Conservation (phyloP, 768 basidiomycete genomes). For the Tylopilus cervinicoccineus region DNA sequence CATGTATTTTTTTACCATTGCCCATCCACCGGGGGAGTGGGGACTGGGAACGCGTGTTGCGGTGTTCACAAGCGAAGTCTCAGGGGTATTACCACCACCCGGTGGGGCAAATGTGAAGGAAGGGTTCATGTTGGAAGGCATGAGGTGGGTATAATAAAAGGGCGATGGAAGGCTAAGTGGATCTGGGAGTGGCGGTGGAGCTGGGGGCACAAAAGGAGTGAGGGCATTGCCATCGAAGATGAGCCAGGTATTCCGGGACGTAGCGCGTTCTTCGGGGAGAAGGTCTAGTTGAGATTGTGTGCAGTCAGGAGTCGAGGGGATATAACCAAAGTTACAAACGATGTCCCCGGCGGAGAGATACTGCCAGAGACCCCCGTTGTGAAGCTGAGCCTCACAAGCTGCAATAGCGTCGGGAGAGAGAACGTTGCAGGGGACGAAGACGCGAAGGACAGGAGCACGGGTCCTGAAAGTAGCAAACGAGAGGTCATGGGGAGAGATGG, state of each 20-base stretch:
- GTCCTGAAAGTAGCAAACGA: conserved; percentile 51
- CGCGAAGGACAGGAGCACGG: conserved; percentile 70
- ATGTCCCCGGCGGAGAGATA: conserved; percentile 76
- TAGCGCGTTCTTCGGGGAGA: conserved; percentile 17
- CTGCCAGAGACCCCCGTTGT: conserved; percentile 64
- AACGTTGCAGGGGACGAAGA: conserved; percentile 67
- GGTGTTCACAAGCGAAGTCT: conserved; percentile 43
- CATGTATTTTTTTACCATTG: conserved; percentile 54
- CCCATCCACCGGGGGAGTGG: conserved; percentile 56
- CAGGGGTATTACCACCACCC: conserved; percentile 36
- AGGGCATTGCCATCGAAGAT: conserved; percentile 66
- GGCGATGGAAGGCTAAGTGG: conserved; percentile 68
- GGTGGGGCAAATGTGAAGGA: conserved; percentile 26
- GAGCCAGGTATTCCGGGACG: conserved; percentile 53
- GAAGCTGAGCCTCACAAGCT: conserved; percentile 65
- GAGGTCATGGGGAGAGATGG: conserved; percentile 57
- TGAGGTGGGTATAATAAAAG: conserved; percentile 71
- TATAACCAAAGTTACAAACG: conserved; percentile 76
- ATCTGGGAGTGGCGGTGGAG: conserved; percentile 46
- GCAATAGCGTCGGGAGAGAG: conserved; percentile 45
- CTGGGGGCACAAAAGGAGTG: conserved; percentile 56
- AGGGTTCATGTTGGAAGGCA: conserved; percentile 32
- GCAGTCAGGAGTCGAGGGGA: conserved; percentile 43
- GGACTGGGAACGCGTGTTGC: conserved; percentile 48
- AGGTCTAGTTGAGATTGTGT: conserved; percentile 22